phyloP scores from a whole-genome alignment of 805 yeast species.

The Candida suzukii region DNA sequence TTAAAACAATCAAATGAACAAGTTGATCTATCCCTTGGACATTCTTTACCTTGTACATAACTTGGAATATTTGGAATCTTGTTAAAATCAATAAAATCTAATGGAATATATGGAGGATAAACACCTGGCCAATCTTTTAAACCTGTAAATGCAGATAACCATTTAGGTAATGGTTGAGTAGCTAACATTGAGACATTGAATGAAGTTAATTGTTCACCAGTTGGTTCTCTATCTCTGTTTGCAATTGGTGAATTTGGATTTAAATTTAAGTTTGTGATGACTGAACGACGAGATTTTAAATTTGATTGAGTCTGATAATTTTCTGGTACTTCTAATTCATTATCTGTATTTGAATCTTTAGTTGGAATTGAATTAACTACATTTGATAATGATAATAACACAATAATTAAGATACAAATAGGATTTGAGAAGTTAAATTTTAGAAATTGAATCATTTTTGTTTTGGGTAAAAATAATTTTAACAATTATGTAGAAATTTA shows the following conservation, averaged over 20 bases:
- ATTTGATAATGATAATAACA: too few species aligned
- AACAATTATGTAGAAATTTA: too few species aligned
- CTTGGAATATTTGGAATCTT: conserved; percentile 41
- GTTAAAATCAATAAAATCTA: conserved; percentile 58
- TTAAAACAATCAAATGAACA: conserved; percentile 86
- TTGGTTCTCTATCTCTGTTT: neutral
- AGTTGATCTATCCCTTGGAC: conserved; percentile 42
- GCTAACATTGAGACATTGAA: conserved; percentile 20
- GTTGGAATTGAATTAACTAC: too few species aligned
- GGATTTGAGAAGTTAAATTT: too few species aligned
- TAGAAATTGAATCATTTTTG: too few species aligned
- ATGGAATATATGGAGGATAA: conserved; percentile 82
- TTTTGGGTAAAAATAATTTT: too few species aligned
- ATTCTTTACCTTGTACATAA: conserved; percentile 49
- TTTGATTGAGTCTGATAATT: too few species aligned
- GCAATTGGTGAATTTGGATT: neutral
- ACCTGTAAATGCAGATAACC: conserved; percentile 76
- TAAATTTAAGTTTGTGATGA: too few species aligned
- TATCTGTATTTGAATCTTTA: too few species aligned
- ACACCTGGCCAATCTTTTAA: conserved; percentile 75
- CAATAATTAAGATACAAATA: too few species aligned
- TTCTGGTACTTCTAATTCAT: too few species aligned
- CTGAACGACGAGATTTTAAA: neutral
- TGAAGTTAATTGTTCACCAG: neutral
- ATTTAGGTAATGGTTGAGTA: conserved; percentile 50